Evolutionary conservation across 306 rosid genomes (phyloP).

Genomic region (Malus sylvestris): DNA sequence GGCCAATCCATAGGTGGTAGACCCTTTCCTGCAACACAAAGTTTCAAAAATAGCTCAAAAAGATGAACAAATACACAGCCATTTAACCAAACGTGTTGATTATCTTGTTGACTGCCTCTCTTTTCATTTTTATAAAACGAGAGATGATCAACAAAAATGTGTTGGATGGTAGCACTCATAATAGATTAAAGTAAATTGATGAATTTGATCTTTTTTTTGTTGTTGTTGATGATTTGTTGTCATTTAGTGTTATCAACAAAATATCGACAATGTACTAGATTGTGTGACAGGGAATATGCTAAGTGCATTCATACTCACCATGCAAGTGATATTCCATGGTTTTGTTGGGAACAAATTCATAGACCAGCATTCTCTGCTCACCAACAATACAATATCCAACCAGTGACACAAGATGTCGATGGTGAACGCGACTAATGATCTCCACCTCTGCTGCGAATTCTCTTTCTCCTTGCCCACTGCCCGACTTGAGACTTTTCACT

Average conservation of each 20-base stretch:
- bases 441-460: constrained; percentile 90
- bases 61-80: not conserved
- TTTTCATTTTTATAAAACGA: not conserved
- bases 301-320: constrained; percentile 22
- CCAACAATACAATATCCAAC: constrained; percentile 70
- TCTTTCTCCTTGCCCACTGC: constrained; percentile 75
- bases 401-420: constrained; percentile 75
- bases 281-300: no score
- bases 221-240: not conserved
- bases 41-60: not conserved
- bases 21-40: constrained; percentile 38
- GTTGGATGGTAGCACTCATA: not conserved
- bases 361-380: constrained; percentile 74
- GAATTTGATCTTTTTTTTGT: no score
- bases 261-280: not conserved
- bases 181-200: not conserved
- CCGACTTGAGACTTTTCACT: constrained; percentile 65
- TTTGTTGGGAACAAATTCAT: constrained; percentile 56
- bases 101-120: not conserved
- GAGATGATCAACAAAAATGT: not conserved
- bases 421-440: constrained; percentile 79
- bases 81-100: not conserved
- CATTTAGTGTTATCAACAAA: not conserved
- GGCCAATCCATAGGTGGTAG: constrained; percentile 71
- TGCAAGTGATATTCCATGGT: constrained; percentile 65